A percentile compares a stretch with the other conserved stretches of the same genome.
Evolutionary conservation across 495 filamentous ascomycete genomes (phyloP).

Genomic region (Podospora pseudoanserina): DNA sequence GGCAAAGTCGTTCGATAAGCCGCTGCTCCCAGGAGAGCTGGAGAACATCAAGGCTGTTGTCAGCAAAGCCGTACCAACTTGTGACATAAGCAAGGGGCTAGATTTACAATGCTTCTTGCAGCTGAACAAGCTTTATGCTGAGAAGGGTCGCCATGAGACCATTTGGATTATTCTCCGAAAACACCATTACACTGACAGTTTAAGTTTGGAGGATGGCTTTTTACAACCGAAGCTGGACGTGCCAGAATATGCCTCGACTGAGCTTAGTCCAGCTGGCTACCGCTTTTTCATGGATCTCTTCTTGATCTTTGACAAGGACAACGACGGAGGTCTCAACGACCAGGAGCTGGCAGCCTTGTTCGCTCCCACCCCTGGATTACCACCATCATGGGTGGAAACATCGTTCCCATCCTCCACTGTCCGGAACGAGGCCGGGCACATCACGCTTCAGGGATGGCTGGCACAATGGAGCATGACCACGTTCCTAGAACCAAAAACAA

Average conservation of each 20-base stretch:
- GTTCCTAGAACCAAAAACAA: conserved; percentile 90
- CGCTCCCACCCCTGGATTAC: conserved; percentile 87
- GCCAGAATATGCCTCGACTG: conserved; percentile 83
- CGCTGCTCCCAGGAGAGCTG: conserved; percentile 71
- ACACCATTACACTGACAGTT: conserved; percentile 92
- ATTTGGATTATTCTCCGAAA: conserved; percentile 96
- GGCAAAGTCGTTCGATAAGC: conserved; percentile 82
- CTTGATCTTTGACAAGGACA: conserved; percentile 91
- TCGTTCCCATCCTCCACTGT: conserved; percentile 91
- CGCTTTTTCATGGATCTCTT: conserved; percentile 97
- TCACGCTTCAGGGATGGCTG: conserved; percentile 95
- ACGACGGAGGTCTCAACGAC: conserved; percentile 89
- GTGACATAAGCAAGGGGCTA: conserved; percentile 67
- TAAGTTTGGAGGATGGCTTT: conserved; percentile 84
- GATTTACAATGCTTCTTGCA: conserved; percentile 77
- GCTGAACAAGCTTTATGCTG: conserved; percentile 91
- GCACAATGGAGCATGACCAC: conserved; percentile 99
- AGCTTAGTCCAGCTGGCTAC: conserved; percentile 91
- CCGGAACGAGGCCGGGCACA: conserved; percentile 88
- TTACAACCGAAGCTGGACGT: conserved; percentile 94
- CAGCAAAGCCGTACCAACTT: conserved; percentile 59
- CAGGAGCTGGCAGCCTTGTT: conserved; percentile 81
- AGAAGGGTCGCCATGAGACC: conserved; percentile 97
- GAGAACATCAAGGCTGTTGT: conserved; percentile 85
- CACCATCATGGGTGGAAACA: conserved; percentile 77